These are phyloP conservation scores for Przewalskia tangutica DNA, from an alignment of 257 asterid genomes.

Conservation along the genomic window DNA sequence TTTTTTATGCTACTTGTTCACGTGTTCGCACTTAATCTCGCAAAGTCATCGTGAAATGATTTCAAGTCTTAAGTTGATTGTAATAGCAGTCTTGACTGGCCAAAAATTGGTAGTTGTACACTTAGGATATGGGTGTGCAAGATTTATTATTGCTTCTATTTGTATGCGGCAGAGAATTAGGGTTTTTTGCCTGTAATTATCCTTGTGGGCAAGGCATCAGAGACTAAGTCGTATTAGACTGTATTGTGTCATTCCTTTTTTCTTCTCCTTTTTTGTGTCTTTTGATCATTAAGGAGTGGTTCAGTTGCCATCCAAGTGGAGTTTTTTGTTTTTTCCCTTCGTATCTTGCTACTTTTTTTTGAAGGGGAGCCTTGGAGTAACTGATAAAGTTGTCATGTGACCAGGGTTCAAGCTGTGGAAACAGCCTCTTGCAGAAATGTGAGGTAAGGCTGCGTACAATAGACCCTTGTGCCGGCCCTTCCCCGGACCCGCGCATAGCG, in stretches of 20 bases:
- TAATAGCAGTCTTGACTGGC: background rate
- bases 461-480: too few species aligned
- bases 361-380: too few species aligned
- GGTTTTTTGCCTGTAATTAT: background rate
- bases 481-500: too few species aligned
- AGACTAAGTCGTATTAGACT: background rate
- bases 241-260: background rate
- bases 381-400: too few species aligned
- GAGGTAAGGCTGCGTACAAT: too few species aligned
- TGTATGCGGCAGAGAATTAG: background rate
- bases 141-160: background rate
- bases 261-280: background rate
- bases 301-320: background rate
- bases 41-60: background rate
- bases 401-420: too few species aligned
- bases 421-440: too few species aligned
- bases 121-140: background rate
- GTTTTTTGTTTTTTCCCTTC: background rate
- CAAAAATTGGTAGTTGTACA: background rate
- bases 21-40: background rate
- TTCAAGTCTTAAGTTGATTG: background rate
- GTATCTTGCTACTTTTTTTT: background rate
- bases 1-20: background rate
- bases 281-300: background rate
- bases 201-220: background rate